phyloP scores from a whole-genome alignment of 140 eudicot genomes.

The Anethum foeniculum region DNA sequence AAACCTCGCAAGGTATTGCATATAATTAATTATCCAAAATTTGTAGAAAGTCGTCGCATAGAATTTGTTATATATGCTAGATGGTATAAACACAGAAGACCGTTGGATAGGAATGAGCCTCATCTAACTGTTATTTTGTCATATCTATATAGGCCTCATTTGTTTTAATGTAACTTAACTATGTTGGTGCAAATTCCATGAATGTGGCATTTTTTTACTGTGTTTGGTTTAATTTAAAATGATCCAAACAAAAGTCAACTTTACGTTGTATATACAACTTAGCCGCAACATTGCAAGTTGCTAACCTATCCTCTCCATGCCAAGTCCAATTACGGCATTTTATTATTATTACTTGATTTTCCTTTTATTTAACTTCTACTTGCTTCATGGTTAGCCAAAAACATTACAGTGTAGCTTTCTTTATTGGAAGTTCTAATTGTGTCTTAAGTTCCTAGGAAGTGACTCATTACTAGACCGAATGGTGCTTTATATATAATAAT shows the following conservation, averaged over 20 bases:
- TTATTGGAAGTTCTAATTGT: background rate
- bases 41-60: no score
- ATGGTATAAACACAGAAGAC: background rate
- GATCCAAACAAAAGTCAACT: background rate
- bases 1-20: conserved; percentile 84
- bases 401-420: background rate
- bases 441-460: background rate
- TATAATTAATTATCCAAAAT: background rate
- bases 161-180: background rate
- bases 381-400: background rate
- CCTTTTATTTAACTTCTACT: background rate
- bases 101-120: background rate
- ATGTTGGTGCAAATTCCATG: background rate
- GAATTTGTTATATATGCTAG: background rate
- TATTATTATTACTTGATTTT: background rate
- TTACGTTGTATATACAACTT: background rate
- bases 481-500: background rate
- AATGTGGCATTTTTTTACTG: background rate
- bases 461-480: background rate
- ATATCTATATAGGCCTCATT: background rate
- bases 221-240: background rate
- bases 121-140: background rate
- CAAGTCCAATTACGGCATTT: background rate
- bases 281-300: background rate
- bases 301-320: background rate